Evolutionary conservation across 1,284 basidiomycete species (phyloP).

Genomic region (Somion occarium): DNA sequence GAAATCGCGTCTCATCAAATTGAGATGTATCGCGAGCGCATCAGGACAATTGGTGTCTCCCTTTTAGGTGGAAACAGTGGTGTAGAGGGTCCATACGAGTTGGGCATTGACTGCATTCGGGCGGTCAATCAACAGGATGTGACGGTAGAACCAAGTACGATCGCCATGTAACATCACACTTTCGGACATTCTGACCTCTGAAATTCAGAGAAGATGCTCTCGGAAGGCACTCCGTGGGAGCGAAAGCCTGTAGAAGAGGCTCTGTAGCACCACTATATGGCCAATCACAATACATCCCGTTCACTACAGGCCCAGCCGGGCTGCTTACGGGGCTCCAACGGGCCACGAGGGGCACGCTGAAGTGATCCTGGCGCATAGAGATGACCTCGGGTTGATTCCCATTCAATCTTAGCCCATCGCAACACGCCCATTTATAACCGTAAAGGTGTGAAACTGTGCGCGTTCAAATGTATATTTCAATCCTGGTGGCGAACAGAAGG

Average conservation of each 20-base stretch:
- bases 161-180: not conserved
- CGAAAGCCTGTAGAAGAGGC: slow-evolving; percentile 15
- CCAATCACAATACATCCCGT: no score
- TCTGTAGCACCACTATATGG: not conserved
- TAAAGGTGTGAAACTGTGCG: no score
- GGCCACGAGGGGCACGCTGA: no score
- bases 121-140: slow-evolving; percentile 54
- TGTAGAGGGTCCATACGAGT: slow-evolving; percentile 66
- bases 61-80: slow-evolving; percentile 76
- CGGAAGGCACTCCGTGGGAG: slow-evolving; percentile 27
- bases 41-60: slow-evolving; percentile 82
- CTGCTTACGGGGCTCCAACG: no score
- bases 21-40: slow-evolving; percentile 68
- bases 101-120: slow-evolving; percentile 69
- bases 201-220: slow-evolving; percentile 24
- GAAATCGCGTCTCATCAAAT: slow-evolving; percentile 68
- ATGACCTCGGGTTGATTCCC: no score
- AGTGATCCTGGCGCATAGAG: no score
- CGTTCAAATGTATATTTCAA: no score
- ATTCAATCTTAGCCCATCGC: no score
- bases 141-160: slow-evolving; percentile 35
- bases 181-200: not conserved
- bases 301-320: no score
- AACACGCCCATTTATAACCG: no score
- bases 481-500: no score